Conservation (phyloP, 768 basidiomycete genomes). For the Arthromyces matolae region DNA sequence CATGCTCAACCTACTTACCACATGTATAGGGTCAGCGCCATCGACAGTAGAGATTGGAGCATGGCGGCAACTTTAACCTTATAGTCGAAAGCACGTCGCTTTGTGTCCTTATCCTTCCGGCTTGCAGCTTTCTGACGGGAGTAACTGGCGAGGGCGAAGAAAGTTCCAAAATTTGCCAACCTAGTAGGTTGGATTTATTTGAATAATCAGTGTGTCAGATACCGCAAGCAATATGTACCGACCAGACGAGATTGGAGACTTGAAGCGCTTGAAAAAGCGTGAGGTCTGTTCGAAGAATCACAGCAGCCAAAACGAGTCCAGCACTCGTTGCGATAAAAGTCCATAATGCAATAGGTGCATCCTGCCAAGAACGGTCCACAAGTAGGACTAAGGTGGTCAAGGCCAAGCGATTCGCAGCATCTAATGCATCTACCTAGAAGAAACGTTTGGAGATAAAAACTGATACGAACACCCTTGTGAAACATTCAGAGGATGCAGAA, state of each 20-base stretch:
- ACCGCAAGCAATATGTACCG: slow-evolving; percentile 2
- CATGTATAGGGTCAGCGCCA: slow-evolving; percentile 35
- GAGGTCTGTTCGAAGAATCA: slow-evolving; percentile 29
- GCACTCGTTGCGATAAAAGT: slow-evolving; percentile 40
- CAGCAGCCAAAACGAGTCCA: slow-evolving; percentile 36
- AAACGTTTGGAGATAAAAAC: slow-evolving; percentile 27
- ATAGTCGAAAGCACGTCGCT: slow-evolving; percentile 22
- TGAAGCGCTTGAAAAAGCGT: slow-evolving; percentile 39
- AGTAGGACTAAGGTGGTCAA: slow-evolving; percentile 26
- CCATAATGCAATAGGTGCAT: slow-evolving; percentile 38
- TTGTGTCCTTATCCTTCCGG: neutral
- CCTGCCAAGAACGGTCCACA: slow-evolving; percentile 38
- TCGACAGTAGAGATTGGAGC: slow-evolving; percentile 35
- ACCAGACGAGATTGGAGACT: slow-evolving; percentile 41
- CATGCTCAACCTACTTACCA: slow-evolving; percentile 25
- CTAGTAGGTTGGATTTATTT: slow-evolving; percentile 16
- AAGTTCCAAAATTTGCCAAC: slow-evolving; percentile 41
- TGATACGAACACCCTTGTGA: slow-evolving; percentile 31
- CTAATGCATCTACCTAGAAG: slow-evolving; percentile 19
- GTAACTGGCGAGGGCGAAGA: slow-evolving; percentile 38
- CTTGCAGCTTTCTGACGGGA: slow-evolving; percentile 34
- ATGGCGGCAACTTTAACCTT: slow-evolving; percentile 36
- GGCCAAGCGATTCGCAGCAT: neutral
- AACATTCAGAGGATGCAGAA: neutral
- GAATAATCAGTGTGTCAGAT: neutral